A percentile compares a stretch with the other conserved stretches of the same genome.
These are phyloP conservation scores for Pseudogymnoascus verrucosus DNA, from an alignment of 2,329 filamentous ascomycete genomes.

Conservation along the genomic window DNA sequence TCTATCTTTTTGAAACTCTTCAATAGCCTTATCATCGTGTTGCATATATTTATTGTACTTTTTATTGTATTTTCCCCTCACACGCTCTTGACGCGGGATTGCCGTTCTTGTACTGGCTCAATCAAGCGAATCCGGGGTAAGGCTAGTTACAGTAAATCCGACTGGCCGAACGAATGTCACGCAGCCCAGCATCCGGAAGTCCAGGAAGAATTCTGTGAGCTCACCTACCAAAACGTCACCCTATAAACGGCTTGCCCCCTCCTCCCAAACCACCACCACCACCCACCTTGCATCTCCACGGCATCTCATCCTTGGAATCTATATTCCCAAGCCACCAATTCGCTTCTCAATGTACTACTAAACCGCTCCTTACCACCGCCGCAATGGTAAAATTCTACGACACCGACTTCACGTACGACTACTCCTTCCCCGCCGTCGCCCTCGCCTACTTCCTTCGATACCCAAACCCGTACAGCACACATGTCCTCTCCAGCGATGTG, in stretches of 20 bases:
- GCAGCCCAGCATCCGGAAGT: slow-evolving; percentile 5
- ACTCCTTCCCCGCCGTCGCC: slow-evolving; percentile 77
- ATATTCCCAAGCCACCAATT: not conserved
- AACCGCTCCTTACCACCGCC: slow-evolving; percentile 8
- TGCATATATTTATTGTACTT: not conserved
- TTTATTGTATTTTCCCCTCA: not conserved
- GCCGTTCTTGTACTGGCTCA: not conserved
- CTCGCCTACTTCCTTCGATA: slow-evolving; percentile 87
- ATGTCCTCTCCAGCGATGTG: slow-evolving; percentile 77
- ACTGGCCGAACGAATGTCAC: not conserved
- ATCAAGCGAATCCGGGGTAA: slow-evolving; percentile 7
- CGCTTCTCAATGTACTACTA: slow-evolving; percentile 7
- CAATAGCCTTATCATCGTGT: too few species aligned
- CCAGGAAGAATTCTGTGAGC: slow-evolving; percentile 5
- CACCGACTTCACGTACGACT: slow-evolving; percentile 65
- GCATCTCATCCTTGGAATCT: not conserved
- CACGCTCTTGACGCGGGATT: not conserved
- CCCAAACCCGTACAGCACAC: slow-evolving; percentile 75
- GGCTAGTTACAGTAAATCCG: not conserved
- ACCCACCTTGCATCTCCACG: slow-evolving; percentile 14
- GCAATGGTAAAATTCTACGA: slow-evolving; percentile 31
- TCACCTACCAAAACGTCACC: slow-evolving; percentile 7
- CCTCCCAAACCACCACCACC: slow-evolving; percentile 9
- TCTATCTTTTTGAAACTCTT: not conserved
- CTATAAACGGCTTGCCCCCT: not conserved